These are phyloP conservation scores for Raphanus sativus DNA, from an alignment of 345 rosid genomes.

Conservation along the genomic window DNA sequence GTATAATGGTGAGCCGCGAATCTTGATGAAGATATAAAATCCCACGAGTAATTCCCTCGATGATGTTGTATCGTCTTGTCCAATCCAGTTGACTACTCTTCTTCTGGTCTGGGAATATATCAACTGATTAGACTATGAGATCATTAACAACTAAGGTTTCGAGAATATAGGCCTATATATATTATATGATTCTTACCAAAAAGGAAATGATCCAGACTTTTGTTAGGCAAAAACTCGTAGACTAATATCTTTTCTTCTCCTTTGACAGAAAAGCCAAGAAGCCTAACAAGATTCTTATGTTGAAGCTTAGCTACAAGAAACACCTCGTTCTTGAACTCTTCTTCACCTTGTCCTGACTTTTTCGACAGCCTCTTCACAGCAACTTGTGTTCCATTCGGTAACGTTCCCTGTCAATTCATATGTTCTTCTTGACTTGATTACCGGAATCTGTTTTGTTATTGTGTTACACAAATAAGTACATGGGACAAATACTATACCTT, in stretches of 20 bases:
- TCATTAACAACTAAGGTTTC: background rate
- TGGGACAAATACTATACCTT: constrained; percentile 36
- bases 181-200: background rate
- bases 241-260: constrained; percentile 40
- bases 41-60: constrained; percentile 31
- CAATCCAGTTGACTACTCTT: constrained; percentile 30
- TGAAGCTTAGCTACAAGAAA: constrained; percentile 32
- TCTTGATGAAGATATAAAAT: constrained; percentile 41
- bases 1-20: constrained; percentile 37
- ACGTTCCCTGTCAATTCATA: constrained; percentile 22
- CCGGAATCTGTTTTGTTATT: background rate
- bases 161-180: background rate
- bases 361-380: constrained; percentile 52
- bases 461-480: background rate
- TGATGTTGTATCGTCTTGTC: constrained; percentile 25
- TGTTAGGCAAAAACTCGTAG: constrained; percentile 48
- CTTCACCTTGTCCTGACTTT: constrained; percentile 49
- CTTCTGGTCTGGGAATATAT: constrained; percentile 27
- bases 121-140: background rate
- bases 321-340: constrained; percentile 27
- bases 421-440: background rate
- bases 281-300: constrained; percentile 34
- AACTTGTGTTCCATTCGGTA: constrained; percentile 36
- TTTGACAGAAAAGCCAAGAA: constrained; percentile 48
- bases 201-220: constrained; percentile 42